These are phyloP conservation scores for Pseudogymnoascus sp. DNA, from an alignment of 2,329 filamentous ascomycete species.

Conservation along the genomic window DNA sequence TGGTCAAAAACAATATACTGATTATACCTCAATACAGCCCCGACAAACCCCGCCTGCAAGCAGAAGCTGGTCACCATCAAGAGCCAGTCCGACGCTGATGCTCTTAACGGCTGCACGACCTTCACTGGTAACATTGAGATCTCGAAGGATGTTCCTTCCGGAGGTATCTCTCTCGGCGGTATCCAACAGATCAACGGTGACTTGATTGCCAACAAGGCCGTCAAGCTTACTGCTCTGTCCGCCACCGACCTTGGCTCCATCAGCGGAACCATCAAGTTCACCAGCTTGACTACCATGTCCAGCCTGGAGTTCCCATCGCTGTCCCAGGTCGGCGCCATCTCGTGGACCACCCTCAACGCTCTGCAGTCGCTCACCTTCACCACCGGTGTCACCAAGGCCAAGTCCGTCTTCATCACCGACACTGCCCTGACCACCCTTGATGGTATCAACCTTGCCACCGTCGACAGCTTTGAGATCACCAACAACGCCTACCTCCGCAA, in stretches of 20 bases:
- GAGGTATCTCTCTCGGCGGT: constrained; percentile 51
- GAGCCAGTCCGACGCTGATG: constrained; percentile 25
- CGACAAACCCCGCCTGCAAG: constrained; percentile 21
- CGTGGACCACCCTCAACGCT: constrained; percentile 62
- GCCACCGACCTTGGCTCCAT: constrained; percentile 58
- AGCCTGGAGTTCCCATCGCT: constrained; percentile 61
- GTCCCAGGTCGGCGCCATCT: constrained; percentile 55
- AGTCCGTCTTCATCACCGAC: constrained; percentile 69
- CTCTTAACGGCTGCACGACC: constrained; percentile 24
- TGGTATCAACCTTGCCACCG: constrained; percentile 71
- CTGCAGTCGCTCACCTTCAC: constrained; percentile 53
- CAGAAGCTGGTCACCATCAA: constrained; percentile 26
- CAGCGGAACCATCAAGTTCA: constrained; percentile 59
- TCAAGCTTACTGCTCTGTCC: constrained; percentile 43
- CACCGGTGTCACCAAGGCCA: constrained; percentile 56
- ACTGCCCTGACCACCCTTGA: constrained; percentile 72
- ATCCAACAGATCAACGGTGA: constrained; percentile 49
- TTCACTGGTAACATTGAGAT: constrained; percentile 30
- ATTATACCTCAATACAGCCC: not conserved
- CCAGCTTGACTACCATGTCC: constrained; percentile 60
- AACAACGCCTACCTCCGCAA: constrained; percentile 78
- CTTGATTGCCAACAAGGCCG: constrained; percentile 51
- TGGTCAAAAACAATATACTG: not conserved
- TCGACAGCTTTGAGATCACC: constrained; percentile 70
- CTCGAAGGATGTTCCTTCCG: constrained; percentile 22